phyloP scores from a whole-genome alignment of 257 asterid species.

The Penstemon newberryi region DNA sequence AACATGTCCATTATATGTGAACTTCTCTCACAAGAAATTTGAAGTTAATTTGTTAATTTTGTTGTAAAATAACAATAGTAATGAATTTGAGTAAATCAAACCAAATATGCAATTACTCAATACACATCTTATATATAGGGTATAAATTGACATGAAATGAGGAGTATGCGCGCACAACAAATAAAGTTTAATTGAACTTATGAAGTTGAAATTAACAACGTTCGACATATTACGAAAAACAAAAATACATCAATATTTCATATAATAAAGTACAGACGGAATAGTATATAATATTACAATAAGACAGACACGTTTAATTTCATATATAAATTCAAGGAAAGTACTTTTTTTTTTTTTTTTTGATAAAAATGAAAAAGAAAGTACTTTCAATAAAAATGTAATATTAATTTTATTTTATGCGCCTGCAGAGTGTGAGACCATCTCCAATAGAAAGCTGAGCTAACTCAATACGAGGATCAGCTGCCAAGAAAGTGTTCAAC shows the following conservation, averaged over 20 bases:
- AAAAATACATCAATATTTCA: too few species aligned
- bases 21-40: neutral
- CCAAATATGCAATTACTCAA: too few species aligned
- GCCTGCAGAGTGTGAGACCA: constrained; percentile 55
- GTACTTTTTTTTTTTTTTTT: too few species aligned
- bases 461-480: constrained; percentile 46
- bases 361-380: too few species aligned
- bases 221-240: too few species aligned
- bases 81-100: too few species aligned
- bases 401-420: constrained; percentile 25
- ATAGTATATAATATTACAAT: too few species aligned
- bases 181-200: too few species aligned
- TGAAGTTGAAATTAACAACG: too few species aligned
- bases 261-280: too few species aligned
- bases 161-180: too few species aligned
- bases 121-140: neutral
- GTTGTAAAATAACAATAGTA: neutral
- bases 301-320: too few species aligned
- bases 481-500: constrained; percentile 45
- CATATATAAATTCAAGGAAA: neutral
- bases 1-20: neutral
- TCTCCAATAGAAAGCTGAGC: constrained; percentile 55
- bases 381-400: neutral
- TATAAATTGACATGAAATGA: neutral
- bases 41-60: neutral